Conservation (phyloP, 1,284 basidiomycete species). For the Lignosus rhinocerotis region DNA sequence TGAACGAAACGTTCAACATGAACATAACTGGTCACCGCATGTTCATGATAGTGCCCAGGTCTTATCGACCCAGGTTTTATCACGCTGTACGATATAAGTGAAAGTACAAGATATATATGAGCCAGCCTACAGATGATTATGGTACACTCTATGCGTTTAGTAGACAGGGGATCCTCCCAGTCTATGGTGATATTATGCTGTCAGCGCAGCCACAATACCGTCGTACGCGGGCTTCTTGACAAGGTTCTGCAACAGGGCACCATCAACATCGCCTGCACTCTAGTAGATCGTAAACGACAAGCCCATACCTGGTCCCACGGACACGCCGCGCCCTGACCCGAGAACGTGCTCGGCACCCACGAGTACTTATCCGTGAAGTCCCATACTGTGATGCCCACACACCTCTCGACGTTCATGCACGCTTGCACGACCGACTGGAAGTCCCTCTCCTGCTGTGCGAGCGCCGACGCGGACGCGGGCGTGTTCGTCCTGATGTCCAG, state of each 20-base stretch:
- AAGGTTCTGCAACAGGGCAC: conserved; percentile 21
- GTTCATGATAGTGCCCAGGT: background rate
- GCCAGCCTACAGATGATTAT: background rate
- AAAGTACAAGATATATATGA: background rate
- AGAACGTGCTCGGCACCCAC: conserved; percentile 36
- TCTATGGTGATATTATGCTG: background rate
- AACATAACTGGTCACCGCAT: too few species aligned
- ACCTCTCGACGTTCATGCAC: conserved; percentile 43
- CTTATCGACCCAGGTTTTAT: background rate
- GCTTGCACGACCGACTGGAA: conserved; percentile 46
- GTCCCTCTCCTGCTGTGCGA: conserved; percentile 52
- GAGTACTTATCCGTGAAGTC: conserved; percentile 48
- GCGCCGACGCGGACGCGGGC: conserved; percentile 43
- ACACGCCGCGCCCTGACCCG: conserved; percentile 37
- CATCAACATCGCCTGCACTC: background rate
- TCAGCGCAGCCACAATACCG: conserved; percentile 27
- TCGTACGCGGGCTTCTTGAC: conserved; percentile 29
- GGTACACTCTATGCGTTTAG: background rate
- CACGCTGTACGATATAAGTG: background rate
- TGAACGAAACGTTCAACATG: conserved; percentile 21
- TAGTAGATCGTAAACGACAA: background rate
- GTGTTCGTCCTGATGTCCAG: conserved; percentile 54
- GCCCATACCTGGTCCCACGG: conserved; percentile 35
- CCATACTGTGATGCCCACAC: conserved; percentile 50
- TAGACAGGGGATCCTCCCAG: background rate